Percentiles rank a stretch among this genome's conserved stretches.
phyloP scores from a whole-genome alignment of 2,329 filamentous ascomycete species.

The Pseudocercospora musae region DNA sequence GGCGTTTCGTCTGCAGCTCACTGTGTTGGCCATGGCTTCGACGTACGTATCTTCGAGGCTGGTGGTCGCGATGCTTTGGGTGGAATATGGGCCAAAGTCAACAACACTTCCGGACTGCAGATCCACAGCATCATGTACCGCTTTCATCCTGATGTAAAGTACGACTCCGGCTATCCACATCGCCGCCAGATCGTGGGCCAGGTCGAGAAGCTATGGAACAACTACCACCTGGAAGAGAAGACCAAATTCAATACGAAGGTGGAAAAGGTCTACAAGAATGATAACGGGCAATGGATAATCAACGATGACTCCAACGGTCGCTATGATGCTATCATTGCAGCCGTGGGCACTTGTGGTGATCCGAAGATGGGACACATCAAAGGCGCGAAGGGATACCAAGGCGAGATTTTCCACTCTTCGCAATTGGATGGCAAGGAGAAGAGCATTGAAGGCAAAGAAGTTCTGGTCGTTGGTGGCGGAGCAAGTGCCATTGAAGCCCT shows the following conservation, averaged over 20 bases:
- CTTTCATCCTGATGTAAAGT: slow-evolving; percentile 76
- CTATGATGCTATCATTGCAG: slow-evolving; percentile 76
- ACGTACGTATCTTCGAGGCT: slow-evolving; percentile 74
- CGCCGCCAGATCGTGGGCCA: slow-evolving; percentile 72
- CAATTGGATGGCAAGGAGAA: slow-evolving; percentile 67
- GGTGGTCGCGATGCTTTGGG: slow-evolving; percentile 59
- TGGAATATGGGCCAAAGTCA: slow-evolving; percentile 48
- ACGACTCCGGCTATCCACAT: slow-evolving; percentile 72
- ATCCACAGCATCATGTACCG: slow-evolving; percentile 86
- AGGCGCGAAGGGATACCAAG: slow-evolving; percentile 69
- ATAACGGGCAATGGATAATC: slow-evolving; percentile 70
- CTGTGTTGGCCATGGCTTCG: slow-evolving; percentile 80
- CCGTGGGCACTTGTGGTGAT: slow-evolving; percentile 76
- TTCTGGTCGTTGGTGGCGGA: slow-evolving; percentile 77
- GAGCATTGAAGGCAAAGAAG: slow-evolving; percentile 68
- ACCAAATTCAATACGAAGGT: slow-evolving; percentile 71
- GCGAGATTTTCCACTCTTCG: slow-evolving; percentile 71
- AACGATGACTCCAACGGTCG: slow-evolving; percentile 67
- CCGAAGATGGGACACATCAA: slow-evolving; percentile 69
- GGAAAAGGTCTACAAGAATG: slow-evolving; percentile 65
- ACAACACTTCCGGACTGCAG: slow-evolving; percentile 77
- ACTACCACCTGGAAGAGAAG: slow-evolving; percentile 66
- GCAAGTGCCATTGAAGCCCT: slow-evolving; percentile 80
- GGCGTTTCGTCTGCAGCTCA: slow-evolving; percentile 62
- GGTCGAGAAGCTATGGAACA: slow-evolving; percentile 69